These are phyloP conservation scores for Eucalyptus tenuipes DNA, from an alignment of 345 rosid species.

Conservation along the genomic window DNA sequence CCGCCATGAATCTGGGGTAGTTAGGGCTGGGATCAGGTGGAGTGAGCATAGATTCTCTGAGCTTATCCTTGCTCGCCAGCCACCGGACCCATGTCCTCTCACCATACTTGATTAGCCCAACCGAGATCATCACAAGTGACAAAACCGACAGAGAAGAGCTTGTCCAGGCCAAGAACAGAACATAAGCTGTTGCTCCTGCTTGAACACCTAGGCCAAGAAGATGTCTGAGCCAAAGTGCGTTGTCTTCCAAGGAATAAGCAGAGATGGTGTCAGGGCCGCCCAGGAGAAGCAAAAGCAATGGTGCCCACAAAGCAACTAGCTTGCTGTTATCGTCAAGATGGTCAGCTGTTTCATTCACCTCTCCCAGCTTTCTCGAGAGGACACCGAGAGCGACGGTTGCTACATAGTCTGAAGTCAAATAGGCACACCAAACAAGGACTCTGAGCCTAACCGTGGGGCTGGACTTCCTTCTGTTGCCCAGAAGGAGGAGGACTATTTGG, in stretches of 20 bases:
- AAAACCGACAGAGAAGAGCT: not conserved
- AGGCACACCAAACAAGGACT: not conserved
- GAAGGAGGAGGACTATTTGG: not conserved
- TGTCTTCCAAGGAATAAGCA: slow-evolving; percentile 15
- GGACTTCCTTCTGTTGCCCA: not conserved
- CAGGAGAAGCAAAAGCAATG: slow-evolving; percentile 12
- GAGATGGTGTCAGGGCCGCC: slow-evolving; percentile 16
- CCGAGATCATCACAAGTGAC: not conserved
- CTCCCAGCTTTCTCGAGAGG: not conserved
- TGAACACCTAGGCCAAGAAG: slow-evolving; percentile 1
- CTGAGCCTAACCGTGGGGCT: not conserved
- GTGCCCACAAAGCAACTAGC: slow-evolving; percentile 14
- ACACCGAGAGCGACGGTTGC: not conserved
- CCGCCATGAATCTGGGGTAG: not conserved
- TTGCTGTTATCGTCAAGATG: not conserved
- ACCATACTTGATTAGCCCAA: not conserved
- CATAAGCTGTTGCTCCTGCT: slow-evolving; percentile 10
- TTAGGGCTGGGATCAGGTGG: not conserved
- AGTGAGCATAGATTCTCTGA: not conserved
- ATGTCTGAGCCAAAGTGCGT: slow-evolving; percentile 18
- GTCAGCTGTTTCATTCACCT: not conserved
- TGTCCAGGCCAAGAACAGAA: slow-evolving; percentile 12
- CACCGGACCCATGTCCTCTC: not conserved
- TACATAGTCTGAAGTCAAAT: not conserved
- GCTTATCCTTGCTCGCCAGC: not conserved